Evolutionary conservation across 139 green algal species (phyloP), one percentile per base, ranked within the genome.

Genomic region (Zygnema circumcarinatum): DNA sequence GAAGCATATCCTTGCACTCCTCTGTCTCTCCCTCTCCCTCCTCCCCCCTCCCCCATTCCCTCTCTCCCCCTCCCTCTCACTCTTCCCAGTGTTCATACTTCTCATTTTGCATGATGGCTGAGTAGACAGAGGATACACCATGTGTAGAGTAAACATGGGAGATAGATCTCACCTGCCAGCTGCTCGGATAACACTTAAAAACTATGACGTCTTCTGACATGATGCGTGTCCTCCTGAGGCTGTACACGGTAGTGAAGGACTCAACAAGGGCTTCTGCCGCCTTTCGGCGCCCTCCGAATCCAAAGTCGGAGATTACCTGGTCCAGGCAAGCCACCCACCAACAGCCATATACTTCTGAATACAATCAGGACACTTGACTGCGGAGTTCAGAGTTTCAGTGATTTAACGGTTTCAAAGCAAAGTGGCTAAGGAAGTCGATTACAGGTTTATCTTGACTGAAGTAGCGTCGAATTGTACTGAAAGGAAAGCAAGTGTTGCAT

Each of bases 291-390:
- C 31, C 69, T 29, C 94, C 94, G 90, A 96, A 94, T 16, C 92
- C 92, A 93, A 95, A 95, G 81, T 95, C 93, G 35, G 67, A 90
- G 36, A 95, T 73, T 36, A 90, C 68, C 41, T 91, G 81, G 52
- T 76, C 85, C 2, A 29, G 33, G 29, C n/a, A n/a, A n/a, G n/a
- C n/a, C n/a, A n/a, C n/a, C n/a, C 29, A 25, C 56, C 29, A 25
- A 25, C 25, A 72, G 29, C 25, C 56, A 29, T 25, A 29, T 72
- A 29, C 56, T n/a, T 72, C 25, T 25, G n/a, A n/a, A n/a, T n/a
- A n/a, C n/a, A n/a, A n/a, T n/a, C n/a, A n/a, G n/a, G n/a, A n/a
- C n/a, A n/a, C n/a, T n/a, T n/a, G n/a, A n/a, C n/a, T n/a, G n/a
- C n/a, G n/a, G n/a, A n/a, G n/a, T n/a, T n/a, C n/a, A n/a, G n/a